Evolutionary conservation across 2,329 filamentous ascomycete genomes (phyloP), one percentile per base, ranked within the genome.

Genomic region (Herpotrichia juniperi): DNA sequence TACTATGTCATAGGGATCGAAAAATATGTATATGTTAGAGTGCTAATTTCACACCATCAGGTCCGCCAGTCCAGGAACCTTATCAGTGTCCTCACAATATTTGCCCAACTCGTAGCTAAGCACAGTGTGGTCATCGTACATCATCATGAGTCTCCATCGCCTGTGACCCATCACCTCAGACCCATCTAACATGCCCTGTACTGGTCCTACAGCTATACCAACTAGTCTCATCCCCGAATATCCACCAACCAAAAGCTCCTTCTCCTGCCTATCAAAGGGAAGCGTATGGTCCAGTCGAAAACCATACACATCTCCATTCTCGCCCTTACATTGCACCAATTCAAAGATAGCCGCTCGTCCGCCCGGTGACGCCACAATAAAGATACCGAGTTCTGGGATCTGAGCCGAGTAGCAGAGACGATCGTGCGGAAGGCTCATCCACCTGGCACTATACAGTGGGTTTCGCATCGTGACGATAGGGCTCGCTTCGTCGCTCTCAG

Each of bases 351-450:
- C 79, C 0, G 85, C 88, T 8, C 85, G 80, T 0, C 90, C 90
- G 42, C 81, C 82, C n/a, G 86, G 81, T 10, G 86, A 87, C 0
- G 82, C 90, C 1, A 87, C 75, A 2, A 90, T 77, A 8, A 92
- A 81, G 12, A 92, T 76, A n/a, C 81, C 87, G 1, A 94, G 76
- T 60, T 90, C 86, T 0, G 87, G 87, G 1, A 93, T 84, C 45
- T 86, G 80, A 0, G 81, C 74, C 31, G 85, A 72, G 79, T 89
- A 85, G 72, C 82, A 87, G 19, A 90, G 72, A 7, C 85, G 81
- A 57, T 86, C 78, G 44, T 25, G 28, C 58, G 66, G 28, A 57
- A 58, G 48, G 68, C 61, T 44, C 46, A 70, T 52, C 16, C 12
- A n/a, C 12, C 4, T 6, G 6, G 26, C 32, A 46, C 69, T 67